Evolutionary conservation across 2,329 filamentous ascomycete species (phyloP), one percentile per base, ranked within the genome.

Genomic region (Fusarium bactridioides): DNA sequence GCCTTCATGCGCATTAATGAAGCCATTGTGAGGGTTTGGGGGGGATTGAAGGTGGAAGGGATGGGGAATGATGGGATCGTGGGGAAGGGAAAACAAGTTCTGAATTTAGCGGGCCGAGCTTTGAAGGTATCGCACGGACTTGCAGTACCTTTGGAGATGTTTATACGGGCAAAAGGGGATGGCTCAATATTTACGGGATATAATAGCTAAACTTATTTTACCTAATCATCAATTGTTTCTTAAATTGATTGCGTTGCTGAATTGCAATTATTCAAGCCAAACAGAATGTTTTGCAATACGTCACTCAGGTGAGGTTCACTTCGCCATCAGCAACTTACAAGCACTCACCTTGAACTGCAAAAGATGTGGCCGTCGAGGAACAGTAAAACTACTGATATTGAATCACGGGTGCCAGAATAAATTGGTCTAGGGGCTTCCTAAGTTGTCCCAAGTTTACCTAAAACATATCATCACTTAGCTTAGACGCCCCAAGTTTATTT

Each of bases 1-100:
- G 74, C 72, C 65, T 66, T 77, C 61, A 72, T 64, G 19, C 74
- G 75, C 35, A 77, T 61, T 19, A 74, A 64, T 29, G 74, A 77
- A 50, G 74, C 75, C 75, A 77, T 77, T 37, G 56, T 61, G 47
- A 47, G 60, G 66, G 27, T 64, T 57, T 58, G 29, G 19, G 31
- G 18, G 21, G 12, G 2, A 33, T 50, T 58, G 51, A 31, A 58
- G 38, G 31, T 55, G 48, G 23, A 50, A 50, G 41, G 44, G 15
- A 40, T 45, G 40, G 33, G 35, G 44, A 50, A 35, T n/a, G 38
- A 37, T 10, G 41, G 41, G 31, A 63, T 67, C 53, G 59, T 59
- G 47, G 59, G 55, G 60, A 72, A 27, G 13, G 63, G 29, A 68
- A 56, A 62, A 64, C 45, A 60, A 45, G 64, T 63, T 63, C 63